These are phyloP conservation scores for Phytopythium aichiense DNA, from an alignment of 352 stramenopile species.

Conservation along the genomic window DNA sequence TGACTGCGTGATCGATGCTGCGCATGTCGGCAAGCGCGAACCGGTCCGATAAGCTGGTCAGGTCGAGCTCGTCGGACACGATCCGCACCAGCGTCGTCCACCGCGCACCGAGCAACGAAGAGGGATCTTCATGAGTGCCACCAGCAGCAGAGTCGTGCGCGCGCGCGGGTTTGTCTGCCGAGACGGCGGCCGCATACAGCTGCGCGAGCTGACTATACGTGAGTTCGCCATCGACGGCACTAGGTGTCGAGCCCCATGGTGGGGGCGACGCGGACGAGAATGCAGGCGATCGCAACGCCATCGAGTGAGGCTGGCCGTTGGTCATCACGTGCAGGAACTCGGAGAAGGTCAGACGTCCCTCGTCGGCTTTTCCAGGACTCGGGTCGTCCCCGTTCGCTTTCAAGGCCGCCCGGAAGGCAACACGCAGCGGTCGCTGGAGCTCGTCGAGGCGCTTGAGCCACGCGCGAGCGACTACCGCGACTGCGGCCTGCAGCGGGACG, in stretches of 20 bases:
- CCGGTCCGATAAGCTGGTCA: slow-evolving; percentile 25
- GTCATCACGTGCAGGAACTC: slow-evolving; percentile 39
- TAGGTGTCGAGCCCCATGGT: neutral
- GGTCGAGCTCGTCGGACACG: slow-evolving; percentile 27
- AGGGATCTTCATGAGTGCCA: neutral
- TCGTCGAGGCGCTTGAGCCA: slow-evolving; percentile 25
- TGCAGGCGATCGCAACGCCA: neutral
- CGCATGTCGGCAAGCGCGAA: slow-evolving; percentile 27
- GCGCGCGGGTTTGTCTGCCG: neutral
- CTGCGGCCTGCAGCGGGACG: slow-evolving; percentile 28
- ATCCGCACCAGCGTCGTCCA: slow-evolving; percentile 24
- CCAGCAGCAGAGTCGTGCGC: neutral
- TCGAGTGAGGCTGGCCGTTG: slow-evolving; percentile 5
- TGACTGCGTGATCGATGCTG: slow-evolving; percentile 28
- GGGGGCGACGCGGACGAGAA: neutral
- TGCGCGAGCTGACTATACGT: slow-evolving; percentile 20
- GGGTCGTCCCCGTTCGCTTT: neutral
- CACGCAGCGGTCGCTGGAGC: slow-evolving; percentile 16
- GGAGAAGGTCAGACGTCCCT: slow-evolving; percentile 23
- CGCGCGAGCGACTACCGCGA: slow-evolving; percentile 21
- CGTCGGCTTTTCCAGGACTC: neutral
- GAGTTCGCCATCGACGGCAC: slow-evolving; percentile 4
- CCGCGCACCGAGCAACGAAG: neutral
- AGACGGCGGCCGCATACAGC: slow-evolving; percentile 17
- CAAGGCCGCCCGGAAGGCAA: slow-evolving; percentile 25